Percentiles rank a stretch among this genome's conserved stretches.
Conservation (phyloP, 2,329 filamentous ascomycete species). For the Lachnellula hyalina region DNA sequence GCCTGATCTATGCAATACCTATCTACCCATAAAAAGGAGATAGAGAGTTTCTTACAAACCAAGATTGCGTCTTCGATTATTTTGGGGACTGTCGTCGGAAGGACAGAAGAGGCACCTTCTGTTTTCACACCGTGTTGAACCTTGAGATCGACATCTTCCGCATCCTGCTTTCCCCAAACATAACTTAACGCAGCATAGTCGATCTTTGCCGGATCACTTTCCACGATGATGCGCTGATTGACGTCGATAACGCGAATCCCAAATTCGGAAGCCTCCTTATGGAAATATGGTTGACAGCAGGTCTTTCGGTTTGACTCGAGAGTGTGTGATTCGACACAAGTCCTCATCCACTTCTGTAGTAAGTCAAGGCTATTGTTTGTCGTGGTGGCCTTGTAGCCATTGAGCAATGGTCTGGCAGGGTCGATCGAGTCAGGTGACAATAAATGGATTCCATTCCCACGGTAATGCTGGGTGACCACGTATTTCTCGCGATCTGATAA, state of each 20-base stretch:
- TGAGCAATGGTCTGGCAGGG: background rate
- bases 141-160: background rate
- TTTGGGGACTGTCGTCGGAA: background rate
- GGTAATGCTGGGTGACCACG: background rate
- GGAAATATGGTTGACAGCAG: background rate
- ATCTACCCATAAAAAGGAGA: conserved; percentile 3
- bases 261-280: background rate
- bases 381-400: background rate
- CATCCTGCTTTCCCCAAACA: conserved; percentile 10
- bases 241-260: conserved; percentile 2
- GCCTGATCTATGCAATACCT: conserved; percentile 2
- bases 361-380: background rate
- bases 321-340: background rate
- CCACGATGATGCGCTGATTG: background rate
- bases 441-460: background rate
- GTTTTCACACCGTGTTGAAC: background rate
- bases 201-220: background rate
- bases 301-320: background rate
- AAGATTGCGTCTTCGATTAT: conserved; percentile 1
- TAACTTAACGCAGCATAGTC: conserved; percentile 11
- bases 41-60: background rate
- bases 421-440: conserved; percentile 2
- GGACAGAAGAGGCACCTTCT: background rate
- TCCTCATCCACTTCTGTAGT: background rate
- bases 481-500: background rate